Evolutionary conservation across 768 basidiomycete genomes (phyloP).

Genomic region (Lactarius trivialis): DNA sequence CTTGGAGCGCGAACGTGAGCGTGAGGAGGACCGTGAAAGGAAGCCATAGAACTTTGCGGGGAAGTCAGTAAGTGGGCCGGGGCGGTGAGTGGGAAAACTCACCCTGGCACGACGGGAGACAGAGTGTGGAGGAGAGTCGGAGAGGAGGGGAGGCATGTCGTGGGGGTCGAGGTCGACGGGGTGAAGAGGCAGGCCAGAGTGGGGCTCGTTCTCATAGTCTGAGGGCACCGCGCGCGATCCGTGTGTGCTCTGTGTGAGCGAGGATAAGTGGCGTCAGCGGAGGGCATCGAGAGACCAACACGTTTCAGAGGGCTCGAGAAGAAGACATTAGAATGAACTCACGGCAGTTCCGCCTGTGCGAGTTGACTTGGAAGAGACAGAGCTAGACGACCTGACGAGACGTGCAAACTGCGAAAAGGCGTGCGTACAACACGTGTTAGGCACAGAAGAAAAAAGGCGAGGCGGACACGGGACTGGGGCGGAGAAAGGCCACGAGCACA

Average conservation of each 20-base stretch:
- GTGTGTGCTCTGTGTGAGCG: constrained; percentile 23
- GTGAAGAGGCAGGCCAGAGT: constrained; percentile 6
- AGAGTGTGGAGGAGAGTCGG: constrained; percentile 8
- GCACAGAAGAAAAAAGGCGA: constrained; percentile 26
- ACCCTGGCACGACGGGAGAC: constrained; percentile 20
- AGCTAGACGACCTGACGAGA: constrained; percentile 22
- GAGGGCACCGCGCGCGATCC: constrained; percentile 20
- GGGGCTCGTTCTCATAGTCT: constrained; percentile 24
- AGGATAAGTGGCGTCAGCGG: constrained; percentile 5
- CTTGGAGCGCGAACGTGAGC: constrained; percentile 52
- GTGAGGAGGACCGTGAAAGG: constrained; percentile 40
- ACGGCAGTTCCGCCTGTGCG: constrained; percentile 19
- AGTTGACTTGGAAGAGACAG: constrained; percentile 19
- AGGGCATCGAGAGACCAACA: not conserved
- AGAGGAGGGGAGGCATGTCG: constrained; percentile 19
- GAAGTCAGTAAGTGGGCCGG: not conserved
- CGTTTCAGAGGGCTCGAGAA: constrained; percentile 6
- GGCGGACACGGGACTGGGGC: constrained; percentile 22
- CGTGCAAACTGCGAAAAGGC: constrained; percentile 23
- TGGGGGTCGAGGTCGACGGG: constrained; percentile 22
- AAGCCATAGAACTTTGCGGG: constrained; percentile 51
- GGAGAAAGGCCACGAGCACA: constrained; percentile 20
- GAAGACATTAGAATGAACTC: constrained; percentile 13
- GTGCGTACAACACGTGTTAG: constrained; percentile 33
- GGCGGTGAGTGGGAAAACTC: not conserved